Base-by-base conservation (phyloP, 192 early-diverging fungal genomes). In the Kickxella alabastrina region DNA sequence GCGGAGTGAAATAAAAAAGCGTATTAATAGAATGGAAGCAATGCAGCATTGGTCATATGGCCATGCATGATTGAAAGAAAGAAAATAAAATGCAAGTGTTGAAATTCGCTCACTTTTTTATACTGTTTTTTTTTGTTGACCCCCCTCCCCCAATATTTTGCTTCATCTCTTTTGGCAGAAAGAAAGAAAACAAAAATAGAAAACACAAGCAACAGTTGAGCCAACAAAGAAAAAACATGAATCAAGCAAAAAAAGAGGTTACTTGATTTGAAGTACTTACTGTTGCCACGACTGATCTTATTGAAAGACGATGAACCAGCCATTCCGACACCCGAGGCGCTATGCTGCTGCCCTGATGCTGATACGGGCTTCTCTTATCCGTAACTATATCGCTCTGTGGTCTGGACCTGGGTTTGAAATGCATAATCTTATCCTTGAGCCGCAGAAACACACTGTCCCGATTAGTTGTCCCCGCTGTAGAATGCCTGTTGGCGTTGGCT, bases 361-460 rank as follows among this genome's bases (percentile, higher is more conserved):
- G 35, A 15, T 3, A 54, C 52, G 31, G 48, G n/a, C n/a, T 19
- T 27, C 58, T 42, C 17, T 43, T 55, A 46, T 73, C 69, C 6
- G 63, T 32, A 26, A 73, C 43, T 43, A 65, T 56, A 53, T 73
- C 69, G 57, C 69, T 73, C 36, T 65, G 69, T 9, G 69, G 69
- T 2, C 69, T 25, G 39, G 69, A 73, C 59, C 62, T 52, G 13
- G 61, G 62, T 44, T 72, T 72, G 28, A 73, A 49, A 18, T 43
- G 50, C 54, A 57, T 65, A 59, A 73, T 73, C 62, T 73, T 73
- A 31, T 73, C 69, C 40, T 73, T 73, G 23, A 73, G 48, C 12
- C 69, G 69, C 35, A 65, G 54, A 46, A 73, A 73, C 69, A 73
- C 65, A 54, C 69, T 73, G 54, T 73, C 69, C 44, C 69, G 69